phyloP scores from a whole-genome alignment of 139 green algal genomes.

The Tetratostichococcus sp. region DNA sequence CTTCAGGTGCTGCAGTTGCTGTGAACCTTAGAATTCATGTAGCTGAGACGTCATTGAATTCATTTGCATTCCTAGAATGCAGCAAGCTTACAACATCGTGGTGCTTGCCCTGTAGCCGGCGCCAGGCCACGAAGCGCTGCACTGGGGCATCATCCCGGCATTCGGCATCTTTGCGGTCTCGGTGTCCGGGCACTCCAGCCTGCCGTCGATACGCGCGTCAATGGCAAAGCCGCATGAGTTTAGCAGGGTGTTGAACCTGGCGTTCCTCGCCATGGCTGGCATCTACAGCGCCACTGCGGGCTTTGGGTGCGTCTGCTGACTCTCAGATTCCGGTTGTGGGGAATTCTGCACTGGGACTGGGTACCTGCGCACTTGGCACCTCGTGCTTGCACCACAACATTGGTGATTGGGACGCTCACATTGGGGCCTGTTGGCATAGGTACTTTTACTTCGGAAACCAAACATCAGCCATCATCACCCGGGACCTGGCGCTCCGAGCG shows the following conservation, averaged over 20 bases:
- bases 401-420: too few species aligned
- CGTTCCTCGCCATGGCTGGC: constrained; percentile 37
- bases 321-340: background rate
- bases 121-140: constrained; percentile 2
- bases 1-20: background rate
- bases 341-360: too few species aligned
- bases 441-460: constrained; percentile 47
- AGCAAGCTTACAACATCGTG: too few species aligned
- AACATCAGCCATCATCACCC: constrained; percentile 26
- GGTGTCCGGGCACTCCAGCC: constrained; percentile 43
- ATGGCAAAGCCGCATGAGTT: constrained; percentile 41
- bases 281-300: constrained; percentile 34
- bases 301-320: constrained; percentile 12
- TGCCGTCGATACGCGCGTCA: constrained; percentile 40
- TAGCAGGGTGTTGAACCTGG: constrained; percentile 16
- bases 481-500: constrained; percentile 34
- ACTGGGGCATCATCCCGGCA: constrained; percentile 23
- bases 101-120: constrained; percentile 13
- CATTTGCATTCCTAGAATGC: too few species aligned
- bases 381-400: too few species aligned
- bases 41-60: too few species aligned
- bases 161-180: constrained; percentile 53
- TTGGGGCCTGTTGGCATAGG: too few species aligned
- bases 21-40: too few species aligned
- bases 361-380: too few species aligned